These are phyloP conservation scores for Arthrinium phaeospermum DNA, from an alignment of 2,329 filamentous ascomycete species.

Conservation along the genomic window DNA sequence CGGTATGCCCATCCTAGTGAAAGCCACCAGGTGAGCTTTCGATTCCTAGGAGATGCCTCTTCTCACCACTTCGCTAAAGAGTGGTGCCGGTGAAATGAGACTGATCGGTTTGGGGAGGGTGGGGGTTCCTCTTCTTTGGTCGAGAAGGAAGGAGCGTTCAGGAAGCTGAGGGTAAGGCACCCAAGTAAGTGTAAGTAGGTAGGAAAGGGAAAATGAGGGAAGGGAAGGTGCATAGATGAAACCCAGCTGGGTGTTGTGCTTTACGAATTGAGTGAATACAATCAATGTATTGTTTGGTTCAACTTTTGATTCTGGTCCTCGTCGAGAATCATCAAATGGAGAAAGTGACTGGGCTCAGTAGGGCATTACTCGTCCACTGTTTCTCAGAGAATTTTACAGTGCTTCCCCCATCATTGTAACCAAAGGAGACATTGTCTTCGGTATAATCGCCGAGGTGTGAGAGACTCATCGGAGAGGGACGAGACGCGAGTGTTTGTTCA, in stretches of 20 bases:
- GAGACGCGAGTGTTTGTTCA: neutral
- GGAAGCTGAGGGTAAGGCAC: neutral
- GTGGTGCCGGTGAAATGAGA: neutral
- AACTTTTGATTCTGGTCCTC: neutral
- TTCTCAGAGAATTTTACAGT: neutral
- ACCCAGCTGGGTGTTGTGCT: neutral
- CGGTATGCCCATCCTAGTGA: neutral
- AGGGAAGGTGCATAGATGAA: neutral
- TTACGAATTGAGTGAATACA: neutral
- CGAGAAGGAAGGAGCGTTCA: neutral
- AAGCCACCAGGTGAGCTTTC: neutral
- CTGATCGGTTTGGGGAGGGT: neutral
- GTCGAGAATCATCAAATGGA: neutral
- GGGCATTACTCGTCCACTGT: neutral
- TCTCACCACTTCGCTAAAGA: neutral
- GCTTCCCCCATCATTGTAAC: neutral
- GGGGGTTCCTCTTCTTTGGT: neutral
- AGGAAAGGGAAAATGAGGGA: no score
- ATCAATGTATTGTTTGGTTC: neutral
- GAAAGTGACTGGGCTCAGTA: neutral
- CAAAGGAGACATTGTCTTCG: neutral
- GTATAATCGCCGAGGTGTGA: neutral
- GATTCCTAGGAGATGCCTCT: neutral
- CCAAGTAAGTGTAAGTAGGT: no score
- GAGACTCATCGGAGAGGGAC: neutral